These are phyloP conservation scores for Spathaspora sp. DNA, from an alignment of 805 yeast species.

Conservation along the genomic window DNA sequence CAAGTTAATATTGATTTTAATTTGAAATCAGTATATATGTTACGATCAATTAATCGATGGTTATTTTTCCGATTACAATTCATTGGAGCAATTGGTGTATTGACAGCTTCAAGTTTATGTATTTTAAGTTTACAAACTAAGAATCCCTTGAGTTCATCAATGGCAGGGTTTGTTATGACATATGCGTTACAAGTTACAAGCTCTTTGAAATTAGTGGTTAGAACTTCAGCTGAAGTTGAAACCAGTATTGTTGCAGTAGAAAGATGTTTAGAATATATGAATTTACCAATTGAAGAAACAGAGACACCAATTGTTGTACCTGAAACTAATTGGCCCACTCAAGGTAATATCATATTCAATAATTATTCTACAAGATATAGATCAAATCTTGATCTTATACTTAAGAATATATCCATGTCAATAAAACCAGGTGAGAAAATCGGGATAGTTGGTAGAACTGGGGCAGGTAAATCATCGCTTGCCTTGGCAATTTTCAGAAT, in stretches of 20 bases:
- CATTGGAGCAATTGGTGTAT: slow-evolving; percentile 54
- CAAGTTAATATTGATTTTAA: slow-evolving; percentile 46
- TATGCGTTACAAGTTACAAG: slow-evolving; percentile 57
- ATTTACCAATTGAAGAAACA: slow-evolving; percentile 25
- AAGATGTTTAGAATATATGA: slow-evolving; percentile 59
- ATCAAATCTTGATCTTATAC: slow-evolving; percentile 68
- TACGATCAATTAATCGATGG: slow-evolving; percentile 63
- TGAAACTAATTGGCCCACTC: slow-evolving; percentile 62
- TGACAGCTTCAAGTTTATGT: slow-evolving; percentile 48
- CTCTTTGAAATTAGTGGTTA: slow-evolving; percentile 52
- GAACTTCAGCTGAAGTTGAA: slow-evolving; percentile 62
- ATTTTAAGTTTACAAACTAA: slow-evolving; percentile 33
- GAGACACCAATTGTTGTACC: slow-evolving; percentile 26
- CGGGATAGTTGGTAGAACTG: slow-evolving; percentile 95
- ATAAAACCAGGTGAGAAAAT: slow-evolving; percentile 75
- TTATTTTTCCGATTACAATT: slow-evolving; percentile 56
- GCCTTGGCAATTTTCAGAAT: slow-evolving; percentile 80
- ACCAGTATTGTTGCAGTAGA: slow-evolving; percentile 64
- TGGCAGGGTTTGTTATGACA: slow-evolving; percentile 63
- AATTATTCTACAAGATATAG: slow-evolving; percentile 80
- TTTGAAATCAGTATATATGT: slow-evolving; percentile 44
- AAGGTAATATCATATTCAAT: slow-evolving; percentile 62
- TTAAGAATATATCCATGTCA: slow-evolving; percentile 60
- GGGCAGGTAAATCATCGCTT: slow-evolving; percentile 89
- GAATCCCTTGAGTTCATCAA: slow-evolving; percentile 50